phyloP scores from a whole-genome alignment of 371 early-diverging fungal species.

The Mucor sp. region DNA sequence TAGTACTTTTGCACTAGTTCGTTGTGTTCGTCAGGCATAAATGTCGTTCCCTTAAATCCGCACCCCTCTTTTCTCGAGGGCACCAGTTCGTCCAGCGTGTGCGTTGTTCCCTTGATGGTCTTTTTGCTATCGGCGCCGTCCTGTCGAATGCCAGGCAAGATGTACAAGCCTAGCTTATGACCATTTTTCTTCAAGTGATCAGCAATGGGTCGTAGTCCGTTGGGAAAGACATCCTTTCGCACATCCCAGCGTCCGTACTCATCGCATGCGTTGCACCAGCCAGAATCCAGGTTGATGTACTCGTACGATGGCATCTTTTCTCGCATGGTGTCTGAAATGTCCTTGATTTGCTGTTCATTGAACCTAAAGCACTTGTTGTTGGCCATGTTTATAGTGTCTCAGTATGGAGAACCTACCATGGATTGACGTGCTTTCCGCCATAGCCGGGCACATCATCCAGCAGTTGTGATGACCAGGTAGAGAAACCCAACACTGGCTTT shows the following conservation, averaged over 20 bases:
- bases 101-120: slow-evolving; percentile 24
- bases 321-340: slow-evolving; percentile 40
- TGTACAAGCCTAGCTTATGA: slow-evolving; percentile 46
- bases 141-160: slow-evolving; percentile 46
- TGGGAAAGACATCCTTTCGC: slow-evolving; percentile 40
- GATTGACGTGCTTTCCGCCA: slow-evolving; percentile 34
- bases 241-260: slow-evolving; percentile 46
- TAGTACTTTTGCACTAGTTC: slow-evolving; percentile 35
- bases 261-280: slow-evolving; percentile 46
- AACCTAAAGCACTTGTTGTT: too few species aligned
- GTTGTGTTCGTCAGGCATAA: slow-evolving; percentile 42
- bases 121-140: slow-evolving; percentile 31
- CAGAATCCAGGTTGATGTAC: slow-evolving; percentile 51
- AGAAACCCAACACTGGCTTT: slow-evolving; percentile 46
- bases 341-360: slow-evolving; percentile 29
- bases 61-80: slow-evolving; percentile 36
- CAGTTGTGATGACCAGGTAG: slow-evolving; percentile 52
- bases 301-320: slow-evolving; percentile 42
- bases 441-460: slow-evolving; percentile 47
- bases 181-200: slow-evolving; percentile 35
- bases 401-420: slow-evolving; percentile 20
- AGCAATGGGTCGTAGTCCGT: slow-evolving; percentile 32
- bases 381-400: too few species aligned
- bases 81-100: slow-evolving; percentile 24
- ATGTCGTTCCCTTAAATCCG: slow-evolving; percentile 43